phyloP scores from a whole-genome alignment of 2,329 filamentous ascomycete genomes.

The Metarhizium robertsii region DNA sequence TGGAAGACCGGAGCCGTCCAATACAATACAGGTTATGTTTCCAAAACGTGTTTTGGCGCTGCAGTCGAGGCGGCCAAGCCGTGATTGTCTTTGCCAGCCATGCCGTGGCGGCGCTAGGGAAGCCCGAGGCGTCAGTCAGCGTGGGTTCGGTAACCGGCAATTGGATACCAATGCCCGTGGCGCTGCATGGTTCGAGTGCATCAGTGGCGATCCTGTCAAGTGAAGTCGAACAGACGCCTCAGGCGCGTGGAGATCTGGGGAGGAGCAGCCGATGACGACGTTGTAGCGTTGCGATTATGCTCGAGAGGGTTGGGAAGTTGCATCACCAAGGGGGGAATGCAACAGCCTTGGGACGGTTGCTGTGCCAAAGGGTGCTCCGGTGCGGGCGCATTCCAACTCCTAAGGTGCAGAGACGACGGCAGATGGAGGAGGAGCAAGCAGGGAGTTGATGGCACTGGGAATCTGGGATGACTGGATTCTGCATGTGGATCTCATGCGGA shows the following conservation, averaged over 20 bases:
- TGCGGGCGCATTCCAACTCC: no score
- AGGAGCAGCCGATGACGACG: neutral
- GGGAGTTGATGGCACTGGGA: no score
- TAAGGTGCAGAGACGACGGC: no score
- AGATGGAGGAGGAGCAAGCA: no score
- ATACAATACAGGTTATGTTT: no score
- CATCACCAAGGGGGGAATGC: no score
- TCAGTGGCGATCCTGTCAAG: neutral
- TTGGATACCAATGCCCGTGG: neutral
- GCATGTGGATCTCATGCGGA: neutral
- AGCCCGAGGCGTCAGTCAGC: neutral
- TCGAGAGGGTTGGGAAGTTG: neutral
- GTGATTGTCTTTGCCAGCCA: neutral
- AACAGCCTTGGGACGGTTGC: no score
- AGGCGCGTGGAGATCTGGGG: neutral
- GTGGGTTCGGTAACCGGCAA: neutral
- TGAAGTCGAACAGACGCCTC: neutral
- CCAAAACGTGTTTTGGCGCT: no score
- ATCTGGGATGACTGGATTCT: no score
- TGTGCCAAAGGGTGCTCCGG: no score
- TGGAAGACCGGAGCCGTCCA: no score
- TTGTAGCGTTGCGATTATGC: neutral
- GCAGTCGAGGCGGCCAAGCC: no score
- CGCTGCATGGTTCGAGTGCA: neutral
- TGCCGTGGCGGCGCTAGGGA: neutral